Percentiles rank a stretch among this genome's conserved stretches.
Conservation (phyloP, 768 basidiomycete genomes). For the Calocera viscosa region DNA sequence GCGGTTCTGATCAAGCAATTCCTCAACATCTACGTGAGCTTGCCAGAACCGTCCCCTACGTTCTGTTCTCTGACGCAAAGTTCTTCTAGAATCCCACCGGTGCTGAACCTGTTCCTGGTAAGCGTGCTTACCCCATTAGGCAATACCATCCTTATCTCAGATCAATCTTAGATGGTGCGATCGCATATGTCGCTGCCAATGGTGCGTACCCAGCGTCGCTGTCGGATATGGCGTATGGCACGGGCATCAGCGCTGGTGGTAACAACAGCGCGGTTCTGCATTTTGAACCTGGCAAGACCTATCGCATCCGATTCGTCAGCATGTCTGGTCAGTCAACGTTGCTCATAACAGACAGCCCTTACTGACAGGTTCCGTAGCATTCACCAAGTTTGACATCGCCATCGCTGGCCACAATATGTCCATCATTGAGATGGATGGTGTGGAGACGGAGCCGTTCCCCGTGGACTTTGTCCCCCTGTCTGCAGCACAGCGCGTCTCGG, state of each 20-base stretch:
- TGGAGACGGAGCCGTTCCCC: slow-evolving; percentile 58
- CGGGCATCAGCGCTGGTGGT: slow-evolving; percentile 33
- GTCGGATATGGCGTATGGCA: not conserved
- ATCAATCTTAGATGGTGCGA: slow-evolving; percentile 46
- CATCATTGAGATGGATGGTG: slow-evolving; percentile 28
- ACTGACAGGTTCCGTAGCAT: slow-evolving; percentile 10
- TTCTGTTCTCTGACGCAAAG: not conserved
- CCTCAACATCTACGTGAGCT: slow-evolving; percentile 37
- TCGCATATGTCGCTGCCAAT: slow-evolving; percentile 76
- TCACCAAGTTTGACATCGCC: slow-evolving; percentile 26
- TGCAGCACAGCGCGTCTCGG: slow-evolving; percentile 85
- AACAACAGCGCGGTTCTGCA: slow-evolving; percentile 76
- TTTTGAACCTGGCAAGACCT: slow-evolving; percentile 79
- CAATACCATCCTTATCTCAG: not conserved
- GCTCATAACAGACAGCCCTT: not conserved
- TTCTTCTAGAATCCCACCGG: slow-evolving; percentile 53
- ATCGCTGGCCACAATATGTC: slow-evolving; percentile 32
- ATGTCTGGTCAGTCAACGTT: slow-evolving; percentile 36
- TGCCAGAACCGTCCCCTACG: not conserved
- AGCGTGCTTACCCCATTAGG: slow-evolving; percentile 15
- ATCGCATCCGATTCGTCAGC: slow-evolving; percentile 80
- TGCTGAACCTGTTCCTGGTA: slow-evolving; percentile 79
- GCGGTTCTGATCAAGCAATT: slow-evolving; percentile 48
- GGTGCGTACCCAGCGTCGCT: slow-evolving; percentile 54
- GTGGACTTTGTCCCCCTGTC: slow-evolving; percentile 62